Evolutionary conservation across 805 yeast species (phyloP), one percentile per base, ranked within the genome.

Genomic region (Wickerhamomyces chaumierensis): DNA sequence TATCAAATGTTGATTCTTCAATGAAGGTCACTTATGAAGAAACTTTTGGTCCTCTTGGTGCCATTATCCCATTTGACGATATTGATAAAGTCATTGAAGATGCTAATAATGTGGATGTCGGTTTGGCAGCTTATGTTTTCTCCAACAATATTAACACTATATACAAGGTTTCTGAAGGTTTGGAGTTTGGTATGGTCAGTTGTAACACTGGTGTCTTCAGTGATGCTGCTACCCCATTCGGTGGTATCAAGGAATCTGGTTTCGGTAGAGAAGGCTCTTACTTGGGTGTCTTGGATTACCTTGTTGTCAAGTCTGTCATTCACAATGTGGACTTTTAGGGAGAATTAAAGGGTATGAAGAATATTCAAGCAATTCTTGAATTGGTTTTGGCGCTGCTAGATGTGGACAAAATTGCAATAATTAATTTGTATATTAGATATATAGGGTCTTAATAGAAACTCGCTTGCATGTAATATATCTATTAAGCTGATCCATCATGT

Each of bases 211-310:
- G 79, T 38, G 48, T 71, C 3, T 71, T 73, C 53, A 68, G 78
- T 5, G 79, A 73, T 44, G 65, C 69, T 25, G 60, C 78, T 5
- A 49, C 75, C 35, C 81, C 82, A 44, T 70, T 70, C 42, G 75
- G 85, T 27, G 85, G 85, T 39, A 63, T 78, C 36, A 74, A 75
- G 47, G 75, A 75, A 48, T 71, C 80, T 19, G 85, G 85, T 0
- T 76, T 75, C 52, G 85, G 85, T 27, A 70, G 83, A 57, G 85
- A 78, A 56, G 83, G 83, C 15, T 71, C 80, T 2, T 56, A 69
- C 39, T 67, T 67, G 48, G 85, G 84, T 29, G 55, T 78, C 43
- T 81, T 75, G 27, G 83, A 77, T 53, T 75, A 74, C 52, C 62
- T 70, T 31, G 68, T 68, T 15, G 58, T 72, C 38, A 75, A 75